A percentile compares a stretch with the other conserved stretches of the same genome.
Conservation (phyloP, 2,329 filamentous ascomycete genomes). For the Hirsutella minnesotensis region DNA sequence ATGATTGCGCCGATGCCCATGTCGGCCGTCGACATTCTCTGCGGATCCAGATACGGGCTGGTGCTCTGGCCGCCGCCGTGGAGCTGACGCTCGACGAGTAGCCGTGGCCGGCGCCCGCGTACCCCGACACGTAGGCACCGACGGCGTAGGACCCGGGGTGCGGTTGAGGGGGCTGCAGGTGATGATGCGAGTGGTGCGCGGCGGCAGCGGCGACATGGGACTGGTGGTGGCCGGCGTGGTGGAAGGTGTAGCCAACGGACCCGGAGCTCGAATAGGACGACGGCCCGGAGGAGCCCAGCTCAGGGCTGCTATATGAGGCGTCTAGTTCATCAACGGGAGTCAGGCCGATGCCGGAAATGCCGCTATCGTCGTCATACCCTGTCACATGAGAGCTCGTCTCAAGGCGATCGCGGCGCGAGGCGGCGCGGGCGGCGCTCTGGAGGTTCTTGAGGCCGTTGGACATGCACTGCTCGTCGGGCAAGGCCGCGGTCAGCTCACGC, state of each 20-base stretch:
- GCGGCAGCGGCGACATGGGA: too few relatives aligned
- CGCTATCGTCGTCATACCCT: constrained; percentile 59
- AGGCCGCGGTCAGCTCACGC: neutral
- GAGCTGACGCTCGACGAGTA: constrained; percentile 46
- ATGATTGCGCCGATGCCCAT: constrained; percentile 51
- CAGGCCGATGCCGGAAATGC: constrained; percentile 50
- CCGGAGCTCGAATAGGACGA: constrained; percentile 7
- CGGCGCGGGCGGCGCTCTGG: constrained; percentile 55
- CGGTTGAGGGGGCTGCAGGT: constrained; percentile 11
- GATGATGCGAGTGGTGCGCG: too few relatives aligned
- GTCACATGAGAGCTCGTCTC: constrained; percentile 26
- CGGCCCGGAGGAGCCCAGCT: constrained; percentile 26
- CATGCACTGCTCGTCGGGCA: constrained; percentile 48
- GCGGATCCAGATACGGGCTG: constrained; percentile 35
- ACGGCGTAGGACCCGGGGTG: constrained; percentile 6
- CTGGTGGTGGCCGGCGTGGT: constrained; percentile 13
- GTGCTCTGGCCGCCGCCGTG: constrained; percentile 19
- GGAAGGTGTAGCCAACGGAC: constrained; percentile 13
- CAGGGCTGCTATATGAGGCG: constrained; percentile 43
- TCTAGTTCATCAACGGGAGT: constrained; percentile 48
- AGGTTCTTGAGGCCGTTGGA: constrained; percentile 74
- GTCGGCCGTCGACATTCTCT: constrained; percentile 42
- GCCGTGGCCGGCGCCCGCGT: constrained; percentile 19
- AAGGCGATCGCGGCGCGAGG: constrained; percentile 51
- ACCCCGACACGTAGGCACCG: constrained; percentile 1